Conservation (phyloP, 2,329 filamentous ascomycete species). For the Microsporum canis region DNA sequence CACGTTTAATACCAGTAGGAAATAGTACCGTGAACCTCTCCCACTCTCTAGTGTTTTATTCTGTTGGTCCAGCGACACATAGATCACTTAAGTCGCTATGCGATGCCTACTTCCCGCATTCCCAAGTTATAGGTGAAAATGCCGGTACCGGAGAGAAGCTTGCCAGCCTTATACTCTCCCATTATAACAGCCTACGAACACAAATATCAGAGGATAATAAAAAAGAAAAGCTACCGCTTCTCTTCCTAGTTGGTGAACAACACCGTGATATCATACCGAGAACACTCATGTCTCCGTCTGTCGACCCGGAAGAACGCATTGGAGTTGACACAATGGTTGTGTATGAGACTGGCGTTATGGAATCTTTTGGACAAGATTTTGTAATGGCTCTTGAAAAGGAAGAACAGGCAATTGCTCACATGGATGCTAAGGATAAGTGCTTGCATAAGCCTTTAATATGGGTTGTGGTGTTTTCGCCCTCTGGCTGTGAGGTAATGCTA, state of each 20-base stretch:
- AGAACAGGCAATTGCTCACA: conserved; percentile 11
- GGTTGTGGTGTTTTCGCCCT: conserved; percentile 47
- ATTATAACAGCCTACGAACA: conserved; percentile 47
- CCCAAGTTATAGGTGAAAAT: conserved; percentile 61
- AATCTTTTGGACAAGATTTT: conserved; percentile 63
- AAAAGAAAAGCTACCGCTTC: conserved; percentile 43
- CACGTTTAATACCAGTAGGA: not conserved
- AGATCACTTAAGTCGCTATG: conserved; percentile 53
- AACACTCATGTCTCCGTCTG: conserved; percentile 51
- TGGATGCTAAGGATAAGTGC: conserved; percentile 2
- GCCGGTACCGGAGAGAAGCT: conserved; percentile 77
- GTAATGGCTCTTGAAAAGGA: conserved; percentile 33
- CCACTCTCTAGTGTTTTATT: conserved; percentile 30
- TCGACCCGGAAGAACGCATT: conserved; percentile 45
- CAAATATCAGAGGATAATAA: conserved; percentile 17
- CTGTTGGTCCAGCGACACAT: conserved; percentile 42
- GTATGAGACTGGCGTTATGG: conserved; percentile 77
- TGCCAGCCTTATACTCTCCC: conserved; percentile 62
- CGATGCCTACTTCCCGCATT: conserved; percentile 36
- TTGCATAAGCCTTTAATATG: conserved; percentile 19
- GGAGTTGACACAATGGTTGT: conserved; percentile 67
- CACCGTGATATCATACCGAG: conserved; percentile 81
- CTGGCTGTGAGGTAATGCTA: conserved; percentile 51
- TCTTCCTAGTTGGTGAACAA: conserved; percentile 87
- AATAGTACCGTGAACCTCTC: conserved; percentile 15